Evolutionary conservation across 2,329 filamentous ascomycete genomes (phyloP).

Genomic region (Hypomyces rosellus): DNA sequence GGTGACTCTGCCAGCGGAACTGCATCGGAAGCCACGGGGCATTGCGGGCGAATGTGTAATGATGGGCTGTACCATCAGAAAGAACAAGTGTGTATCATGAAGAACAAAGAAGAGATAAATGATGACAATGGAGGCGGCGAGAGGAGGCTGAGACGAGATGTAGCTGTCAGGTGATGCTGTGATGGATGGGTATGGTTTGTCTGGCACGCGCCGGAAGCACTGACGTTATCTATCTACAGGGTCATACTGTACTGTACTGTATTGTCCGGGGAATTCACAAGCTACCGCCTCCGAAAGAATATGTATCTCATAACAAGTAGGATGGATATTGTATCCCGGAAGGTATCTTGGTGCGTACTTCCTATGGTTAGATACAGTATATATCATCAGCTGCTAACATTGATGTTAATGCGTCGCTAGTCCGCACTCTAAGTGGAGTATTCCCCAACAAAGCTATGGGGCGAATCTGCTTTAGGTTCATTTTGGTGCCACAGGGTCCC

Average conservation of each 20-base stretch:
- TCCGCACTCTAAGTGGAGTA: no score
- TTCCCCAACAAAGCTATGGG: no score
- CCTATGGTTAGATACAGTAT: no score
- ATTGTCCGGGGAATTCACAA: background rate
- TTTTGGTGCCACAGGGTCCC: no score
- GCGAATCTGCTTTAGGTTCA: no score
- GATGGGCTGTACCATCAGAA: conserved; percentile 10
- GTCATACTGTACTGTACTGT: no score
- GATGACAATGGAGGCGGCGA: background rate
- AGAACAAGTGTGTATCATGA: background rate
- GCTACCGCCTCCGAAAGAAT: no score
- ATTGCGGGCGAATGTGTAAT: conserved; percentile 7
- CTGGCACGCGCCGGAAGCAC: conserved; percentile 8
- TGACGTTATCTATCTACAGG: conserved; percentile 9
- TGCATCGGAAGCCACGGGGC: conserved; percentile 30
- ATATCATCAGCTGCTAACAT: no score
- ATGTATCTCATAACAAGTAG: no score
- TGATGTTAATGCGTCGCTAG: no score
- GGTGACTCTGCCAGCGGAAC: conserved; percentile 57
- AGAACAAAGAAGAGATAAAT: background rate
- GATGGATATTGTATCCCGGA: no score
- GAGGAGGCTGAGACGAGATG: background rate
- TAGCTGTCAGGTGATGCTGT: conserved; percentile 11
- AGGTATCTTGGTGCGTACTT: no score
- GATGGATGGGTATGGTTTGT: conserved; percentile 5